A percentile compares a stretch with the other conserved stretches of the same genome.
These are phyloP conservation scores for Penicillium roqueforti DNA, from an alignment of 495 filamentous ascomycete genomes.

Conservation along the genomic window DNA sequence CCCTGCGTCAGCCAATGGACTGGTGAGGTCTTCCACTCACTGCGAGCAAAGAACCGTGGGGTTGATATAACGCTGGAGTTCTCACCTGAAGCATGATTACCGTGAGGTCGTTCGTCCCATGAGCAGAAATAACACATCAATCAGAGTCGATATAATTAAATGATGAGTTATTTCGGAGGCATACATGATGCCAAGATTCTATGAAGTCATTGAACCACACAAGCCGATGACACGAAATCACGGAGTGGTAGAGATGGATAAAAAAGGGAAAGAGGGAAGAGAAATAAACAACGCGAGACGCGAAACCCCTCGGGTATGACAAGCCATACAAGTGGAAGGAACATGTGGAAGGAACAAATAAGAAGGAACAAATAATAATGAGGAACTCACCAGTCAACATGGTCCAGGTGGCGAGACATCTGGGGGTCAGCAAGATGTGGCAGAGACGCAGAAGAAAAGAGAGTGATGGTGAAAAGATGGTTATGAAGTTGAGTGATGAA, in stretches of 20 bases:
- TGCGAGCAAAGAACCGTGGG: neutral
- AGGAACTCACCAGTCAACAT: neutral
- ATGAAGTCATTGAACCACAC: neutral
- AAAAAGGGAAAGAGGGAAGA: neutral
- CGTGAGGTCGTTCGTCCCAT: neutral
- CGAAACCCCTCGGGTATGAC: neutral
- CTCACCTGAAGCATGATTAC: neutral
- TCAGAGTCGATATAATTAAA: neutral
- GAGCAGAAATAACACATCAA: neutral
- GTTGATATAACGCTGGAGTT: slow-evolving; percentile 4
- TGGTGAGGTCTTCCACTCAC: slow-evolving; percentile 9
- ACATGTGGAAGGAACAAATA: neutral
- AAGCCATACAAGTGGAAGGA: neutral
- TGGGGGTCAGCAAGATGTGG: neutral
- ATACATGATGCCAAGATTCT: neutral
- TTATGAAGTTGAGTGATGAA: neutral
- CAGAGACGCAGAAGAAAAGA: neutral
- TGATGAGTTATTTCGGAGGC: neutral
- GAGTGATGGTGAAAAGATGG: neutral
- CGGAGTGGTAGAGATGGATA: neutral
- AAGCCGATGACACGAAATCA: neutral
- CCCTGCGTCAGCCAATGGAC: slow-evolving; percentile 4
- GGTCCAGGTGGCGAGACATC: neutral
- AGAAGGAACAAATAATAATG: neutral
- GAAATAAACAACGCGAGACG: neutral